A percentile compares a stretch with the other conserved stretches of the same genome.
Conservation (phyloP, 805 yeast species). For the Candida saitoana region DNA sequence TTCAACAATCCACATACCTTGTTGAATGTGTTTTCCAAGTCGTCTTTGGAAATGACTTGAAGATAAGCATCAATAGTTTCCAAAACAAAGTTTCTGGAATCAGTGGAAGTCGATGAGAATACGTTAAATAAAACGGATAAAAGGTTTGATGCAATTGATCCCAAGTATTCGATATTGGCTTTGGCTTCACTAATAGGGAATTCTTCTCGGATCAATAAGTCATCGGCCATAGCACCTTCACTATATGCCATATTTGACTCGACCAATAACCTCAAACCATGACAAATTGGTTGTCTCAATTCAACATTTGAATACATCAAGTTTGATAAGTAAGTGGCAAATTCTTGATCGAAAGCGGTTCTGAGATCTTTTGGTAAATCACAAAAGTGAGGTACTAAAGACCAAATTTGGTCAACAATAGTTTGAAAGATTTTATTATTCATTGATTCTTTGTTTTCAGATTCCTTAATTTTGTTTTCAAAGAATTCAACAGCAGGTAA, state of each 20-base stretch:
- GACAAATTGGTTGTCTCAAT: slow-evolving; percentile 78
- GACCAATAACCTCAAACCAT: slow-evolving; percentile 71
- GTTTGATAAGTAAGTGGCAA: slow-evolving; percentile 74
- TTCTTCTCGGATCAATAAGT: slow-evolving; percentile 53
- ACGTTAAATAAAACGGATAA: slow-evolving; percentile 88
- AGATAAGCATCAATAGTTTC: slow-evolving; percentile 84
- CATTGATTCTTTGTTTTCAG: slow-evolving; percentile 52
- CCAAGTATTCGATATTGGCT: slow-evolving; percentile 57
- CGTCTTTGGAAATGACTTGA: slow-evolving; percentile 62
- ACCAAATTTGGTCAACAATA: slow-evolving; percentile 88
- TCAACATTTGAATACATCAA: slow-evolving; percentile 70
- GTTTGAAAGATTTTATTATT: slow-evolving; percentile 79
- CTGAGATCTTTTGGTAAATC: slow-evolving; percentile 77
- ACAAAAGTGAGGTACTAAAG: slow-evolving; percentile 82
- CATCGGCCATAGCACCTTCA: slow-evolving; percentile 54
- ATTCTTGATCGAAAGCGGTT: slow-evolving; percentile 61
- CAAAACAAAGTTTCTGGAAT: slow-evolving; percentile 75
- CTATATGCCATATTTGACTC: slow-evolving; percentile 68
- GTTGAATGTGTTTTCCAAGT: slow-evolving; percentile 71
- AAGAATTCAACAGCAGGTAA: slow-evolving; percentile 63
- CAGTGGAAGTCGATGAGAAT: slow-evolving; percentile 83
- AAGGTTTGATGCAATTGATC: slow-evolving; percentile 66
- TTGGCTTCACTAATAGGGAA: slow-evolving; percentile 56
- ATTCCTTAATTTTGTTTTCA: slow-evolving; percentile 40
- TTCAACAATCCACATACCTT: slow-evolving; percentile 80